Evolutionary conservation across 2,329 filamentous ascomycete genomes (phyloP).

Genomic region (Microcera coccophila): DNA sequence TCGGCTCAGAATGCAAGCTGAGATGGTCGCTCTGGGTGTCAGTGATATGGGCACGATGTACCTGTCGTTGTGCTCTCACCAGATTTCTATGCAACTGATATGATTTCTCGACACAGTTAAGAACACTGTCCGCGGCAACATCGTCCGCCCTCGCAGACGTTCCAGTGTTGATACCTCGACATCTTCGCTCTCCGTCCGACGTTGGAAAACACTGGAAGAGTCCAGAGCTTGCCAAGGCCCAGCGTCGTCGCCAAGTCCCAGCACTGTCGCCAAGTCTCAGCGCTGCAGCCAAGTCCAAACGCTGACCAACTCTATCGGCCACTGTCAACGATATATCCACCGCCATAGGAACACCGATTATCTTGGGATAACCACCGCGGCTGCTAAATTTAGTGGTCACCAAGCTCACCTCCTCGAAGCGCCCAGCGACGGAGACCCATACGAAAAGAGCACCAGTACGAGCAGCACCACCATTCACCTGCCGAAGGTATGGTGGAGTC

Average conservation of each 20-base stretch:
- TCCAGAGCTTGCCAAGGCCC: conserved; percentile 6
- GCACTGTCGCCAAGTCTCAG: conserved; percentile 4
- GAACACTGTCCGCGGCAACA: conserved; percentile 12
- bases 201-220: conserved; percentile 5
- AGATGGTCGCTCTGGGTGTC: neutral
- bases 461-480: conserved; percentile 54
- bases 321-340: conserved; percentile 5
- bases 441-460: conserved; percentile 58
- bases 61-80: conserved; percentile 10
- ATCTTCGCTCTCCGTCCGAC: conserved; percentile 4
- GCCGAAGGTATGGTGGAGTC: conserved; percentile 56
- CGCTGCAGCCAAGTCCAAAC: conserved; percentile 2
- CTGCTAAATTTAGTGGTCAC: conserved; percentile 47
- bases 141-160: conserved; percentile 4
- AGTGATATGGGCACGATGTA: neutral
- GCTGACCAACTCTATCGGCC: conserved; percentile 4
- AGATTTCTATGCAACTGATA: conserved; percentile 8
- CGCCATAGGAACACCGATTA: neutral
- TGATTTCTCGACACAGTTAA: too few species aligned
- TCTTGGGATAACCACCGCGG: neutral
- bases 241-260: conserved; percentile 2
- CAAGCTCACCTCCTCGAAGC: conserved; percentile 45
- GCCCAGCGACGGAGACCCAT: conserved; percentile 49
- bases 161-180: conserved; percentile 2
- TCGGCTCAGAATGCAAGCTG: neutral